Percentiles rank a stretch among this genome's conserved stretches.
These are phyloP conservation scores for Pichia sp. DNA, from an alignment of 1,139 yeast species.

Conservation along the genomic window DNA sequence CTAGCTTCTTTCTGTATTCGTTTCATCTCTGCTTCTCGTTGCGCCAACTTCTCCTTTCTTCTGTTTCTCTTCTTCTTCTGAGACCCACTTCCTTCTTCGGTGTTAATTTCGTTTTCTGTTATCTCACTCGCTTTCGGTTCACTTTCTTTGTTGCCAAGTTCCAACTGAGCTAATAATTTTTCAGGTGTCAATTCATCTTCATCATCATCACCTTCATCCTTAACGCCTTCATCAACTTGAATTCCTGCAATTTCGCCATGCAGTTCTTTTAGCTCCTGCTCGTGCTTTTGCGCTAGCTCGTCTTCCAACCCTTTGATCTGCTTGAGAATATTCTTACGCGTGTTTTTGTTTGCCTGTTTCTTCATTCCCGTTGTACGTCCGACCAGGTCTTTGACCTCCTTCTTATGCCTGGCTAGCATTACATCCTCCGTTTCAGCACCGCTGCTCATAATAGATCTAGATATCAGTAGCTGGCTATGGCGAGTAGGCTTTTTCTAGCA, in stretches of 20 bases:
- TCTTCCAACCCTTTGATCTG: slow-evolving; percentile 59
- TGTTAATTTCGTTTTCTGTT: slow-evolving; percentile 13
- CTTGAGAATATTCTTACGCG: slow-evolving; percentile 52
- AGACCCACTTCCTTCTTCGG: not conserved
- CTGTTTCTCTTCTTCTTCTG: slow-evolving; percentile 59
- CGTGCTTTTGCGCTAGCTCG: slow-evolving; percentile 51
- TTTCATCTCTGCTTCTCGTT: slow-evolving; percentile 66
- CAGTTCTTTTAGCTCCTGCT: slow-evolving; percentile 40
- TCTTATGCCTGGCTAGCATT: slow-evolving; percentile 57
- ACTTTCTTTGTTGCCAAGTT: slow-evolving; percentile 25
- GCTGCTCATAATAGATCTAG: not conserved
- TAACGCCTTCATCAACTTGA: slow-evolving; percentile 7
- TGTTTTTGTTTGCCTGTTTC: slow-evolving; percentile 79
- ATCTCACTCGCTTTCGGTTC: slow-evolving; percentile 13
- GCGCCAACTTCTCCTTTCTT: slow-evolving; percentile 77
- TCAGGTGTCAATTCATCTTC: slow-evolving; percentile 60
- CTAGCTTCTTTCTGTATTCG: slow-evolving; percentile 63
- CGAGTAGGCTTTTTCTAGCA: no score
- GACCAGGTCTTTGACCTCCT: slow-evolving; percentile 62
- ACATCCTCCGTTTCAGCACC: slow-evolving; percentile 45
- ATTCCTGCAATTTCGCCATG: slow-evolving; percentile 8
- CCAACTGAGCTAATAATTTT: slow-evolving; percentile 53
- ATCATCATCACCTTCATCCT: slow-evolving; percentile 27
- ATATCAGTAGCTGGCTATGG: no score
- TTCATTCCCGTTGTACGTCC: slow-evolving; percentile 69